Conservation (phyloP, 2,329 filamentous ascomycete genomes). For the Colletotrichum navitas region DNA sequence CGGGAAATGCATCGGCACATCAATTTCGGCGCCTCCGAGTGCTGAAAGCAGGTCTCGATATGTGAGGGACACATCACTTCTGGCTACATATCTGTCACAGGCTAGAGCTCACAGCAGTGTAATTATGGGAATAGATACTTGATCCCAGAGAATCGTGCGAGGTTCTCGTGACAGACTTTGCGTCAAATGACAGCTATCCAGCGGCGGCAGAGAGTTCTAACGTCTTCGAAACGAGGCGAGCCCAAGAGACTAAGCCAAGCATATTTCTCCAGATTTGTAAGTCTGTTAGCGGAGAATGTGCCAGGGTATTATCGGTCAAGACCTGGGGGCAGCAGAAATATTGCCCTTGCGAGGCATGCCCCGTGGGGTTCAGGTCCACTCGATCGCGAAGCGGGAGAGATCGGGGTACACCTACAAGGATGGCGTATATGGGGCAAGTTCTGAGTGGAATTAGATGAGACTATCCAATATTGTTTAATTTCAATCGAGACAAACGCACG, state of each 20-base stretch:
- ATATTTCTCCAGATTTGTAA: neutral
- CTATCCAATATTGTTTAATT: neutral
- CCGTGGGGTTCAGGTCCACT: slow-evolving; percentile 2
- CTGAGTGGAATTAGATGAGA: neutral
- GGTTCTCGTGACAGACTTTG: neutral
- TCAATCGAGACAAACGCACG: neutral
- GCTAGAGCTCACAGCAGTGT: no score
- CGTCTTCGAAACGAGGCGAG: neutral
- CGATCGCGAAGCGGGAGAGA: neutral
- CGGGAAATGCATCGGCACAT: neutral
- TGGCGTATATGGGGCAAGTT: neutral
- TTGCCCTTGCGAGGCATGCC: neutral
- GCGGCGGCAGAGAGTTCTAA: neutral
- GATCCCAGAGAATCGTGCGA: no score
- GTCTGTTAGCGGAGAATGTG: neutral
- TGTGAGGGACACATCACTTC: neutral
- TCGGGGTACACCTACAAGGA: neutral
- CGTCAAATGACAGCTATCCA: neutral
- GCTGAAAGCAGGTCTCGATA: neutral
- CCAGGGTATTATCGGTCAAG: neutral
- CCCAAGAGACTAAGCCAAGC: neutral
- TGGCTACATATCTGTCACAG: neutral
- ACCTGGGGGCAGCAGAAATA: neutral
- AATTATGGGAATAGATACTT: neutral
- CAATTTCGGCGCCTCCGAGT: neutral